Evolutionary conservation across 768 basidiomycete species (phyloP).

Genomic region (Auricularia heimuer): DNA sequence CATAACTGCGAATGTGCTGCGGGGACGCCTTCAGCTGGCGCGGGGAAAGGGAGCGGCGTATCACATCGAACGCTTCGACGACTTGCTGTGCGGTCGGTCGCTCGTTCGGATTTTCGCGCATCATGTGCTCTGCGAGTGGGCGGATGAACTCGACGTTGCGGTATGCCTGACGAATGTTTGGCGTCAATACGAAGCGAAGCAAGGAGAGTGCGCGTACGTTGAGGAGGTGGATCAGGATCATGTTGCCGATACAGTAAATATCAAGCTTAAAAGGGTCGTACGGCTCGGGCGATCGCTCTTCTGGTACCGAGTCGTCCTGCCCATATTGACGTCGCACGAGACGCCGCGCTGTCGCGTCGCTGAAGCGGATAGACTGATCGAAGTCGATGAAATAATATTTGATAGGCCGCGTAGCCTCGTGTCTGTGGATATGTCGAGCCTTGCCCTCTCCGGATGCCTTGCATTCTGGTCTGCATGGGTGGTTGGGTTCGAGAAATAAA

Average conservation of each 20-base stretch:
- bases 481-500: neutral
- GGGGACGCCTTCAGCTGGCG: too few species aligned
- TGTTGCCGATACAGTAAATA: conserved; percentile 6
- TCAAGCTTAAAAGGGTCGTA: conserved; percentile 7
- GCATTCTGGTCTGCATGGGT: neutral
- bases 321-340: neutral
- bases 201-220: neutral
- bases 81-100: conserved; percentile 15
- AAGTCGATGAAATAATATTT: neutral
- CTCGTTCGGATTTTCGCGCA: conserved; percentile 13
- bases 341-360: neutral
- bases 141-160: conserved; percentile 17
- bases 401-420: neutral
- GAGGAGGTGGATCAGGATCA: conserved; percentile 1
- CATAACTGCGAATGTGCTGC: too few species aligned
- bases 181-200: too few species aligned
- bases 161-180: conserved; percentile 9
- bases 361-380: neutral
- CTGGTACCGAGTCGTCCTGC: conserved; percentile 12
- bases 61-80: too few species aligned
- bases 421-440: neutral
- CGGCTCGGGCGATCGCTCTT: neutral
- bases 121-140: conserved; percentile 19
- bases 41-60: too few species aligned
- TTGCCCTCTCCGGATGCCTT: too few species aligned